A percentile compares a stretch with the other conserved stretches of the same genome.
Conservation (phyloP, 2,329 filamentous ascomycete genomes). For the Rachicladosporium sp. region DNA sequence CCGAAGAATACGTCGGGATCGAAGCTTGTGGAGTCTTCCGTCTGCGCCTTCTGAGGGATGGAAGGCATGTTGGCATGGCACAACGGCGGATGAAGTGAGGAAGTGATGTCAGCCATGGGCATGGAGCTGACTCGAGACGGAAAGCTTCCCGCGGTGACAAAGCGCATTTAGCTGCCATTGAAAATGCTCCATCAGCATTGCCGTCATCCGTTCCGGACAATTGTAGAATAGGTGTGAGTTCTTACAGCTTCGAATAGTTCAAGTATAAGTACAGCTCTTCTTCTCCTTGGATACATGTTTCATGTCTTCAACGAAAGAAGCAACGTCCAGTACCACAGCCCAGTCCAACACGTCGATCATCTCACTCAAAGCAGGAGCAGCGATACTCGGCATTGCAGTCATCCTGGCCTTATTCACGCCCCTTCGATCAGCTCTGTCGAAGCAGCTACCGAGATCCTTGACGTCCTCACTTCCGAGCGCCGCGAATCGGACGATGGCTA, state of each 20-base stretch:
- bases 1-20: constrained; percentile 34
- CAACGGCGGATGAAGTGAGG: no score
- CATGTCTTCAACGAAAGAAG: constrained; percentile 10
- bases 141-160: no score
- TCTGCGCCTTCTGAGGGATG: constrained; percentile 22
- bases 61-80: constrained; percentile 12
- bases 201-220: no score
- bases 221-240: no score
- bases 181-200: no score
- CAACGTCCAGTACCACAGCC: constrained; percentile 1
- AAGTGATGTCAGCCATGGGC: no score
- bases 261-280: constrained; percentile 7
- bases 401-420: constrained; percentile 34
- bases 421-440: constrained; percentile 26
- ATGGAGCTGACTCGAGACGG: no score
- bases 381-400: constrained; percentile 25
- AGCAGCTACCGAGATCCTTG: constrained; percentile 19
- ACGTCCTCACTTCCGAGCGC: constrained; percentile 7
- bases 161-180: no score
- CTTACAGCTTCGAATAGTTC: no score
- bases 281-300: constrained; percentile 1
- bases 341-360: constrained; percentile 3
- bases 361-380: constrained; percentile 17
- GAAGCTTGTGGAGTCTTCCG: constrained; percentile 32
- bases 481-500: constrained; percentile 25